Conservation (phyloP, 805 yeast species). For the Barnettozyma sucrosica region DNA sequence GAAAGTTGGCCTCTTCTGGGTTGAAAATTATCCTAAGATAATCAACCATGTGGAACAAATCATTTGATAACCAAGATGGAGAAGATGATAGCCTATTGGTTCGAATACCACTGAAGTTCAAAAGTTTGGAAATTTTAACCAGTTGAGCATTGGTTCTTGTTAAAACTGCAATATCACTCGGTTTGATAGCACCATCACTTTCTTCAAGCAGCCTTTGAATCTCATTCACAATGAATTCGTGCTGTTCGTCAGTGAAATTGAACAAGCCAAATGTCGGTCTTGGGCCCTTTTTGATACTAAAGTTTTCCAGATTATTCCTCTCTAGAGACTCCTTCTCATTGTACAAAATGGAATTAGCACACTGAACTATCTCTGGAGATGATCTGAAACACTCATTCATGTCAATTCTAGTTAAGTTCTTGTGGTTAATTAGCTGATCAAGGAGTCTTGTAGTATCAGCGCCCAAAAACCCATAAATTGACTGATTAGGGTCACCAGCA, state of each 20-base stretch:
- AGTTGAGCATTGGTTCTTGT: conserved; percentile 48
- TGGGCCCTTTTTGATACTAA: conserved; percentile 2
- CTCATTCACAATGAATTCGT: conserved; percentile 39
- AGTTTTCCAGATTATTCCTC: neutral
- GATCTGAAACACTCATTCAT: conserved; percentile 54
- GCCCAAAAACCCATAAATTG: conserved; percentile 64
- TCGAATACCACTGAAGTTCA: conserved; percentile 38
- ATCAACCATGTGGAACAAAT: conserved; percentile 40
- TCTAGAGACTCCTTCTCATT: conserved; percentile 5
- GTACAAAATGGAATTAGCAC: conserved; percentile 29
- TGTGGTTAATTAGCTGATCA: conserved; percentile 16
- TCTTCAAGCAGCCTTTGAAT: conserved; percentile 35
- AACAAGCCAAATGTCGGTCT: conserved; percentile 24
- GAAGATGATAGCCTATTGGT: conserved; percentile 38
- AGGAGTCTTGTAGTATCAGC: conserved; percentile 34
- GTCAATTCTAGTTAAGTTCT: conserved; percentile 22
- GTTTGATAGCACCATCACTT: conserved; percentile 38
- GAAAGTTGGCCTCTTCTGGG: conserved; percentile 25
- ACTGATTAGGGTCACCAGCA: conserved; percentile 70
- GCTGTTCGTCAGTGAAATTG: conserved; percentile 31
- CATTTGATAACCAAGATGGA: conserved; percentile 46
- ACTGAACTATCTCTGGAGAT: conserved; percentile 48
- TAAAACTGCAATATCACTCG: conserved; percentile 47
- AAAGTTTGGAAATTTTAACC: conserved; percentile 31
- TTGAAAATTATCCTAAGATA: conserved; percentile 37